These are phyloP conservation scores for Lepiota venenata DNA, from an alignment of 768 basidiomycete genomes.

Conservation along the genomic window DNA sequence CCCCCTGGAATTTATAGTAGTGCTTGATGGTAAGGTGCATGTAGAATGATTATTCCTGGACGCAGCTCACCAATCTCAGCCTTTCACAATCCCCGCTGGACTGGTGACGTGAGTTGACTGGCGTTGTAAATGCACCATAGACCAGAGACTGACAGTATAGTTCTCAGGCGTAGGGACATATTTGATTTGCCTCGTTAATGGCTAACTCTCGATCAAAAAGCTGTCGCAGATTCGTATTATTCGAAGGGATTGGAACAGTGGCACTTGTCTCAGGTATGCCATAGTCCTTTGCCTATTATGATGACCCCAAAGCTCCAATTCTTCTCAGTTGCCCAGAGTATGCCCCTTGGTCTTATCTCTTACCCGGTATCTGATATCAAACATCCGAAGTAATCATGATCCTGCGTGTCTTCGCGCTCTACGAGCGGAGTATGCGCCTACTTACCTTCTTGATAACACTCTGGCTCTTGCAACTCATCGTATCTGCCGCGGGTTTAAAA, in stretches of 20 bases:
- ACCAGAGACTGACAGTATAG: not conserved
- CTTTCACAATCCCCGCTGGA: conserved; percentile 22
- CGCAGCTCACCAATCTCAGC: conserved; percentile 12
- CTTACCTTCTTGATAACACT: conserved; percentile 18
- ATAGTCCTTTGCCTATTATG: not conserved
- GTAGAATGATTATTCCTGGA: not conserved
- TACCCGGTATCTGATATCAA: not conserved
- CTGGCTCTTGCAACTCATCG: conserved; percentile 22
- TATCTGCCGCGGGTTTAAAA: conserved; percentile 20
- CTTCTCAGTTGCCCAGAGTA: conserved; percentile 21
- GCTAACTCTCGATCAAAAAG: conserved; percentile 9
- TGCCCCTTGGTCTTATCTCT: not conserved
- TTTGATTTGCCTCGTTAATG: not conserved
- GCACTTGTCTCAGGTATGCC: conserved; percentile 18
- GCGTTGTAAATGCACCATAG: not conserved
- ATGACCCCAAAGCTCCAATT: not conserved
- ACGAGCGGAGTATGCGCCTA: conserved; percentile 18
- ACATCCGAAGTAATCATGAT: conserved; percentile 26
- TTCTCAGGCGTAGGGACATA: not conserved
- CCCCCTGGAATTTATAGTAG: conserved; percentile 23
- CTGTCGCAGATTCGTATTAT: conserved; percentile 24
- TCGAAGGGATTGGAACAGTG: conserved; percentile 25
- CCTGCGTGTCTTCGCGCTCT: conserved; percentile 27
- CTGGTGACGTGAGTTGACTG: conserved; percentile 14
- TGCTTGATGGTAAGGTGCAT: conserved; percentile 18